Base-by-base conservation (phyloP, 192 early-diverging fungal species). In the Rhizoclosmatium sp. region DNA sequence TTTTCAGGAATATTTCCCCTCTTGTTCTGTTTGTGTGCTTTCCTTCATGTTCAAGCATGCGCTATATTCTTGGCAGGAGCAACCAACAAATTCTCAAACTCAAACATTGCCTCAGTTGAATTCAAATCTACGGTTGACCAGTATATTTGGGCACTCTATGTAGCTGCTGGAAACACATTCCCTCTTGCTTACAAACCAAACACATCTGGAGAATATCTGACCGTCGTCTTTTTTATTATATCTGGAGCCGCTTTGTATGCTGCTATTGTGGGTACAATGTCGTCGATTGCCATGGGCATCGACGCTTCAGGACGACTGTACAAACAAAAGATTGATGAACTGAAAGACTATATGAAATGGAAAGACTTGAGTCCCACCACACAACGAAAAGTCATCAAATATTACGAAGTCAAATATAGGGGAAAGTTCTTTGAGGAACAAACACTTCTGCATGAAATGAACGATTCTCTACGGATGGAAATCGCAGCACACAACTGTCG, bases 401-500 rank as follows among this genome's bases (percentile, higher is more conserved):
- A 65, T 31, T 65, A 65, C 40, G 64, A 65, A 65, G 40, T 65
- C 64, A 65, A 65, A 3, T 66, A 66, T 42, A 19, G 65, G 2
- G 65, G 65, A 23, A 66, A 66, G 65, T 66, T 40, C 12, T 66
- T 66, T 7, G 65, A 66, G 31, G 79, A 80, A 31, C 9, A 12
- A 12, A 39, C 59, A 3, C 78, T 88, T 47, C 40, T 88, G 69
- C 19, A 19, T 4, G 87, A 88, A 56, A 65, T 88, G 71, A 85
- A 85, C 60, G 75, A 84, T n/a, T 76, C 31, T 31, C 31, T 31
- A 31, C 31, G 31, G 31, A 31, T 31, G 31, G 31, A 85, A 78
- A 88, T 88, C 75, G 71, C 82, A 2, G 67, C 83, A 42, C 81
- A 84, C 72, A 86, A 88, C 60, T 88, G 87, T 62, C 47, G 76